These are phyloP conservation scores for Neurospora tetraspora DNA, from an alignment of 495 filamentous ascomycete species.

Conservation along the genomic window DNA sequence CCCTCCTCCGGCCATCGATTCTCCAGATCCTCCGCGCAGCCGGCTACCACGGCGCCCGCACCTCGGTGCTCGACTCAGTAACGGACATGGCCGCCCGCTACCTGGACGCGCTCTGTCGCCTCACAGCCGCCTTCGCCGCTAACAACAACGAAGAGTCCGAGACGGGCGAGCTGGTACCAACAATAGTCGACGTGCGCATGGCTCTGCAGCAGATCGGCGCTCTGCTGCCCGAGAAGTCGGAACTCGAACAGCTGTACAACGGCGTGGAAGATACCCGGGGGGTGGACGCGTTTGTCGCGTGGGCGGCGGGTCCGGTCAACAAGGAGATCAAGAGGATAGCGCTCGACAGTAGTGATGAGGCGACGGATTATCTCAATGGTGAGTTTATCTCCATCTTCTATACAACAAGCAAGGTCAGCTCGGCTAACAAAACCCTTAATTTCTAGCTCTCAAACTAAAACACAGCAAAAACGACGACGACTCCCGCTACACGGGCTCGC, in stretches of 20 bases:
- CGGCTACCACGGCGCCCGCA: slow-evolving; percentile 67
- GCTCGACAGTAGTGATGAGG: slow-evolving; percentile 42
- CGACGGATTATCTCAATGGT: slow-evolving; percentile 65
- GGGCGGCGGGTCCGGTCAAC: slow-evolving; percentile 59
- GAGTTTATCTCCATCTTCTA: slow-evolving; percentile 4
- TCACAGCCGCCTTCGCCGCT: slow-evolving; percentile 50
- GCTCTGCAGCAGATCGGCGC: slow-evolving; percentile 69
- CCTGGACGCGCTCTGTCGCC: slow-evolving; percentile 54
- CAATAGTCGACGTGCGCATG: slow-evolving; percentile 68
- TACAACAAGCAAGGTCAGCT: neutral
- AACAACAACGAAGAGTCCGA: slow-evolving; percentile 28
- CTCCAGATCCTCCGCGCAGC: slow-evolving; percentile 80
- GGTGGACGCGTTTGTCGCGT: slow-evolving; percentile 60
- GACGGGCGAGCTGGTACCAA: slow-evolving; percentile 26
- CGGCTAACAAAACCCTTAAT: neutral
- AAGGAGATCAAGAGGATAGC: slow-evolving; percentile 53
- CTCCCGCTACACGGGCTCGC: slow-evolving; percentile 67
- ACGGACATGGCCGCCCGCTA: slow-evolving; percentile 68
- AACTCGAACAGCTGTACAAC: slow-evolving; percentile 23
- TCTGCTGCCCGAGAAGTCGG: slow-evolving; percentile 46
- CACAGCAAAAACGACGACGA: slow-evolving; percentile 74
- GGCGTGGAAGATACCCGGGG: slow-evolving; percentile 63
- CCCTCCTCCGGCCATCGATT: slow-evolving; percentile 70
- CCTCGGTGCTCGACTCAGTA: slow-evolving; percentile 68
- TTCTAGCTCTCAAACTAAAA: slow-evolving; percentile 62